Base-by-base conservation (phyloP, 2,329 filamentous ascomycete species). In the Fusarium proliferatum region DNA sequence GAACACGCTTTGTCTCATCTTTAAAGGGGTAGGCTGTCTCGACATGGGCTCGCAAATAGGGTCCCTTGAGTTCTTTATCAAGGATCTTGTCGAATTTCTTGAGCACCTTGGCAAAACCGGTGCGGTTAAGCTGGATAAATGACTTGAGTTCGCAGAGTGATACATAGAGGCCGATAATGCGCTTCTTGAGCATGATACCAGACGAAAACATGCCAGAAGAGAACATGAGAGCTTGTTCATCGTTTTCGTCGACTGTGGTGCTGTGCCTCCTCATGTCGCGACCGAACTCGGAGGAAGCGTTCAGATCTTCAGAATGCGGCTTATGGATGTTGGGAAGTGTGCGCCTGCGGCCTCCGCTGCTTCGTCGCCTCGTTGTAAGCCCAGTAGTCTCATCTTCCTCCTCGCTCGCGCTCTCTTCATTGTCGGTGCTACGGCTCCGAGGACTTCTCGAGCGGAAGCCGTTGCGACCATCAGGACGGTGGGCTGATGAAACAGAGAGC, bases 81-180 rank as follows among this genome's bases (percentile, higher is more conserved):
- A 97, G 85, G 64, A 93, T 98, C 86, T 99, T 99, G 87, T 99
- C 96, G 79, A 96, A 99, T 83, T 99, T 99, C 85, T 99, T 99
- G 75, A 98, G 85, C 2, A 97, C 95, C 84, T 99, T 99, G 79
- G 92, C 90, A 84, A 99, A 99, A 17, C 96, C 96, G 1, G 96
- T 99, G 83, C 93, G 93, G 87, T 99, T 99, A 71, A 99, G 90
- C 84, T 98, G 96, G 62, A 95, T 92, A 79, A 95, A 99, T 4
- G 96, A 98, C 80, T 97, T 97, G 78, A 99, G 89, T 82, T 98
- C 96, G 84, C 96, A 98, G 23, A 98, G 86, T 74, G 94, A 93
- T 51, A 99, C 96, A 80, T 98, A 99, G 68, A 95, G 86, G 80
- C 91, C 91, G 74, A 97, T 91, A 62, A 94, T 92, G 61, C 95